Percentiles rank a stretch among this genome's conserved stretches.
These are phyloP conservation scores for Lichenothelia convexa DNA, from an alignment of 495 filamentous ascomycete species.

Conservation along the genomic window DNA sequence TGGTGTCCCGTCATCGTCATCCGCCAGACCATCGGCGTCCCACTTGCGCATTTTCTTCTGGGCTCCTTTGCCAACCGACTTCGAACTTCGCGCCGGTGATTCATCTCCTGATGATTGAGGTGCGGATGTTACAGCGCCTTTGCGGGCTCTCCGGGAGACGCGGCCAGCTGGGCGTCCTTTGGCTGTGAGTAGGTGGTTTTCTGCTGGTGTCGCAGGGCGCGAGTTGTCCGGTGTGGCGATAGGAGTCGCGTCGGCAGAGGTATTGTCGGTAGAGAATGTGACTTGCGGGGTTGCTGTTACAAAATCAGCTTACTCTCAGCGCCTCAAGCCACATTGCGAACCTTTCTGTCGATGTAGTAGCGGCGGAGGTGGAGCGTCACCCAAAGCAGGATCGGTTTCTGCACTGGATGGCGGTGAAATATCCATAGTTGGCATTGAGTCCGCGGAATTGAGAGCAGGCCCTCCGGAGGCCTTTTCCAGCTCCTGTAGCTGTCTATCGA, in stretches of 20 bases:
- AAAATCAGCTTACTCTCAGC: too few species aligned
- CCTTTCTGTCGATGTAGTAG: too few species aligned
- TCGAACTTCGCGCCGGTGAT: slow-evolving; percentile 20
- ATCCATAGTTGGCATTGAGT: slow-evolving; percentile 12
- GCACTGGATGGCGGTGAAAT: slow-evolving; percentile 21
- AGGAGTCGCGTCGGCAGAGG: slow-evolving; percentile 43
- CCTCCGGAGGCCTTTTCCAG: slow-evolving; percentile 43
- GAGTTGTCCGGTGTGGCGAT: slow-evolving; percentile 58
- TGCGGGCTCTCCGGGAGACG: slow-evolving; percentile 65
- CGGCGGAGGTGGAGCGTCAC: slow-evolving; percentile 35
- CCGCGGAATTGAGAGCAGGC: slow-evolving; percentile 18
- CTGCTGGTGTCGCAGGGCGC: slow-evolving; percentile 55
- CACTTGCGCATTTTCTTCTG: slow-evolving; percentile 72
- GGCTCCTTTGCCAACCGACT: slow-evolving; percentile 20
- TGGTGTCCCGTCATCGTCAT: slow-evolving; percentile 52
- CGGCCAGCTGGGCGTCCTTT: slow-evolving; percentile 54
- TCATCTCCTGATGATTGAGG: slow-evolving; percentile 77
- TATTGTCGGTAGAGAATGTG: slow-evolving; percentile 18
- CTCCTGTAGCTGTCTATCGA: slow-evolving; percentile 77
- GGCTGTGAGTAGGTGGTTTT: slow-evolving; percentile 45
- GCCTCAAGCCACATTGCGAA: too few species aligned
- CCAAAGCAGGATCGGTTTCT: slow-evolving; percentile 16
- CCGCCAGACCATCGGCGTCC: slow-evolving; percentile 77
- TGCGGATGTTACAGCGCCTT: slow-evolving; percentile 47
- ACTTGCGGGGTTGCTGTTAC: slow-evolving; percentile 6